A percentile compares a stretch with the other conserved stretches of the same genome.
These are phyloP conservation scores for Ceriops tagal DNA, from an alignment of 345 rosid species.

Conservation along the genomic window DNA sequence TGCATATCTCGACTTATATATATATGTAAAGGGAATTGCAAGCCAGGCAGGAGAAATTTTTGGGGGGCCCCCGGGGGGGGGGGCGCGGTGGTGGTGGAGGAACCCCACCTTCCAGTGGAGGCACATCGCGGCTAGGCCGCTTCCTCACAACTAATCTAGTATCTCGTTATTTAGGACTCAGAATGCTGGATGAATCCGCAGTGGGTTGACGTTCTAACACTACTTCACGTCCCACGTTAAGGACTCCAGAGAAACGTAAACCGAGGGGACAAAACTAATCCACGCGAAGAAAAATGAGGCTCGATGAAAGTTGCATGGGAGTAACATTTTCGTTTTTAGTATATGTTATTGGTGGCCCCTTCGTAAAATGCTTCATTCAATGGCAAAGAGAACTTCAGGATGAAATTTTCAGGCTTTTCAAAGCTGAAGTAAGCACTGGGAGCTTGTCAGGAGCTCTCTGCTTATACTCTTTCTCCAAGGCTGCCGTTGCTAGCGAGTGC, in stretches of 20 bases:
- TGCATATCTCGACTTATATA: no score
- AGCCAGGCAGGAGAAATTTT: no score
- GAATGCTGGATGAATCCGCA: slow-evolving; percentile 1
- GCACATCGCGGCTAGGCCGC: no score
- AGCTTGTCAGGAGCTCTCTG: slow-evolving; percentile 70
- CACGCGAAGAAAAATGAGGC: neutral
- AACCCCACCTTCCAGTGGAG: no score
- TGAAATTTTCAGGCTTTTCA: slow-evolving; percentile 66
- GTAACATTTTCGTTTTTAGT: slow-evolving; percentile 8
- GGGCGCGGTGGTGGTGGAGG: no score
- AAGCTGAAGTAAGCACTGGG: slow-evolving; percentile 52
- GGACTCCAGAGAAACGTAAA: slow-evolving; percentile 6
- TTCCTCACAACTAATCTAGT: no score
- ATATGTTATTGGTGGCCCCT: slow-evolving; percentile 14
- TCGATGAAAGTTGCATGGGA: slow-evolving; percentile 3
- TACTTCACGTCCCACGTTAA: slow-evolving; percentile 19
- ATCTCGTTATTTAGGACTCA: no score
- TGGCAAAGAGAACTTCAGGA: slow-evolving; percentile 14
- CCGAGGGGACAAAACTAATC: neutral
- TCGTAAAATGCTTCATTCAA: slow-evolving; percentile 19
- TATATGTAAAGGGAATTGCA: no score
- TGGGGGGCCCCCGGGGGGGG: no score
- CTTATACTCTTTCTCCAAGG: slow-evolving; percentile 88
- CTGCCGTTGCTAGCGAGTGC: slow-evolving; percentile 58
- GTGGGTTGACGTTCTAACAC: neutral